Evolutionary conservation across 139 green algal species (phyloP), one percentile per base, ranked within the genome.

Genomic region (Gonium pectorale): DNA sequence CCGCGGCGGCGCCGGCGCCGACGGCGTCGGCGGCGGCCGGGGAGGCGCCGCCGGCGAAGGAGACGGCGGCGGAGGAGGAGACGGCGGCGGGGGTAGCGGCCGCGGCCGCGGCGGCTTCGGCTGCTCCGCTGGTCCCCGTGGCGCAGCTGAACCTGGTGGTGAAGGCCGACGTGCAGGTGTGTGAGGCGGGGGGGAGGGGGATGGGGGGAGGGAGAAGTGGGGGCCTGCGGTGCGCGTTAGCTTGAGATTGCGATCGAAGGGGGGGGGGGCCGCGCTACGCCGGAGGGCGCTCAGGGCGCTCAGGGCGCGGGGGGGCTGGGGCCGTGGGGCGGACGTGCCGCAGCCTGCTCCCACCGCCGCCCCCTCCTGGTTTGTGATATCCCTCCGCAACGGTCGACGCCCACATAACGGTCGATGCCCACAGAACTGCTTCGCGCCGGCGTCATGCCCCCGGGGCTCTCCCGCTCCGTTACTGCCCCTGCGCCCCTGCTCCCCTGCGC

Each of bases 81-180:
- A 24, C 72, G 17, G 72, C 51, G 35, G 27, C 40, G 37, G 35
- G 35, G 37, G 8, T 44, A 13, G 43, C 43, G 44, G 67, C 26
- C 13, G 33, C 22, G 40, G 9, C 21, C 21, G n/a, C 3, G 24
- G 44, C 44, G 1, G 64, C 33, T 26, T 35, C 26, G 19, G 38
- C 29, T 26, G 37, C 19, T 13, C 24, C 59, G 11, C 24, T n/a
- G 35, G 43, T 66, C 44, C 59, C 83, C 19, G 67, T 85, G 63
- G 38, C 91, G 41, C 67, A 68, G 2, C 24, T 88, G 33, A 85
- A 87, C 35, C 35, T 98, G 33, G 69, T 98, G 46, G 81, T 98
- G 62, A 98, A 98, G 88, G 95, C 73, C 2, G 73, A 81, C 37
- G 73, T 81, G 54, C 72, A 80, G 72, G 72, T 80, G 52, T 5